Conservation (phyloP, 75 land plant genomes). For the Adiantum capillusveneris region DNA sequence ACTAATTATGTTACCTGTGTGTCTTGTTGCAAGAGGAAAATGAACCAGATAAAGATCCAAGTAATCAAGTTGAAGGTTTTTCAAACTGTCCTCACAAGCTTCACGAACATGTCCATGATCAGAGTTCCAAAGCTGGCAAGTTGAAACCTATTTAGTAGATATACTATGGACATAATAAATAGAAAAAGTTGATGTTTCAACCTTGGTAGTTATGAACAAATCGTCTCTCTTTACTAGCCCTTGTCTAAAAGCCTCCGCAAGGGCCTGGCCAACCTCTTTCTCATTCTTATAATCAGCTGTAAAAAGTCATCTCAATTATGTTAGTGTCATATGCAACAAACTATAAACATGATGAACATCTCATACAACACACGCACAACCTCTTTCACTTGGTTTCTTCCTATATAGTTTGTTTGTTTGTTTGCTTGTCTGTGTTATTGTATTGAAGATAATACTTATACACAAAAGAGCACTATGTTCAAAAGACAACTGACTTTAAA, state of each 20-base stretch:
- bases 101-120: slow-evolving; percentile 93
- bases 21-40: slow-evolving; percentile 82
- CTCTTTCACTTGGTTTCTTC: too few relatives aligned
- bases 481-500: too few relatives aligned
- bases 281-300: slow-evolving; percentile 97
- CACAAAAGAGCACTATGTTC: too few relatives aligned
- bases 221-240: slow-evolving; percentile 93
- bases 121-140: slow-evolving; percentile 84
- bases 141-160: slow-evolving; percentile 4
- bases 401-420: too few relatives aligned
- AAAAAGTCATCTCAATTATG: slow-evolving; percentile 8
- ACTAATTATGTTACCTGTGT: slow-evolving; percentile 51
- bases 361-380: too few relatives aligned
- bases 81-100: slow-evolving; percentile 92
- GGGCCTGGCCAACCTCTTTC: slow-evolving; percentile 91
- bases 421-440: too few relatives aligned
- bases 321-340: neutral
- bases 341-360: too few relatives aligned
- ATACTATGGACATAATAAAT: too few relatives aligned
- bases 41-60: slow-evolving; percentile 88
- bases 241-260: slow-evolving; percentile 60
- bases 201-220: slow-evolving; percentile 90
- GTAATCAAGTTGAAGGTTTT: slow-evolving; percentile 87
- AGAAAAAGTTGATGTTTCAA: slow-evolving; percentile 1
- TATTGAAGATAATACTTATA: too few relatives aligned